Percentiles rank a stretch among this genome's conserved stretches.
phyloP scores from a whole-genome alignment of 306 rosid genomes.

The Cucumis cinereus region DNA sequence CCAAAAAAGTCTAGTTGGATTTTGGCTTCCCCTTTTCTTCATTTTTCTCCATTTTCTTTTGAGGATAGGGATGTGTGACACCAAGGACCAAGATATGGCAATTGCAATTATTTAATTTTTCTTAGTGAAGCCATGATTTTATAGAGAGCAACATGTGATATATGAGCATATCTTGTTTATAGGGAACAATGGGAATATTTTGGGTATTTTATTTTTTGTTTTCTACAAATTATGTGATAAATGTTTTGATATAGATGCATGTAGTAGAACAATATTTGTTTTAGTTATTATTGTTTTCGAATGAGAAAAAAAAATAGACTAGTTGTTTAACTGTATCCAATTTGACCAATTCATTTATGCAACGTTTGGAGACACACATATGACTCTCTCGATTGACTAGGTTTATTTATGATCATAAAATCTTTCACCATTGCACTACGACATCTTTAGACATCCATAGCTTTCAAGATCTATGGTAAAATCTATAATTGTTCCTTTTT shows the following conservation, averaged over 20 bases:
- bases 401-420: neutral
- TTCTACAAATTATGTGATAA: neutral
- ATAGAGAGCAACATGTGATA: neutral
- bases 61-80: constrained; percentile 9
- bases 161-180: neutral
- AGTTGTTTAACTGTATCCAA: neutral
- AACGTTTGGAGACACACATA: neutral
- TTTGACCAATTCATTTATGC: neutral
- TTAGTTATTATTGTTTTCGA: neutral
- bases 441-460: neutral
- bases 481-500: neutral
- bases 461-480: neutral
- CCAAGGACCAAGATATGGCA: neutral
- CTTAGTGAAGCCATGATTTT: neutral
- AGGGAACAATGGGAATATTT: neutral
- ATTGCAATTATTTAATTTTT: neutral
- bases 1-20: constrained; percentile 8
- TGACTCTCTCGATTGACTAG: neutral
- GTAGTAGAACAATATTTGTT: neutral
- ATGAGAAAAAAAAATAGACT: neutral
- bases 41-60: neutral
- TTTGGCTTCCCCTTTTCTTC: neutral
- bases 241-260: neutral
- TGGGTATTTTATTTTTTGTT: neutral
- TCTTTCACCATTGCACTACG: neutral